phyloP scores from a whole-genome alignment of 176 grass and related monocot species.

The Puya raimondii region DNA sequence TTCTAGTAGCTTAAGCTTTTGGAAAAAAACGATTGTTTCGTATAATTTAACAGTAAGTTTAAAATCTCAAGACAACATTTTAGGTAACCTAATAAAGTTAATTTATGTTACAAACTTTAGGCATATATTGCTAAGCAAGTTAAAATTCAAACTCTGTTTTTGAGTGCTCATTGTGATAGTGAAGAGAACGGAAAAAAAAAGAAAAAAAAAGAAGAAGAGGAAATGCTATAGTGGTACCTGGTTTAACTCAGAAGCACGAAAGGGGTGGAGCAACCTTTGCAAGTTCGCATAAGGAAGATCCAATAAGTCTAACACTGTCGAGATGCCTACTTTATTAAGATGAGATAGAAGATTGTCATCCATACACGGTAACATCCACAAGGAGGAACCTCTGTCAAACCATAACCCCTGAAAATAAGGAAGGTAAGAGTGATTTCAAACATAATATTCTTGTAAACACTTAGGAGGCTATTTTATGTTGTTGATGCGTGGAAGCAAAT shows the following conservation, averaged over 20 bases:
- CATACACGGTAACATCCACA: slow-evolving; percentile 91
- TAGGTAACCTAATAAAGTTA: too few species aligned
- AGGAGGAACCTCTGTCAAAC: slow-evolving; percentile 82
- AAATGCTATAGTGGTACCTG: slow-evolving; percentile 42
- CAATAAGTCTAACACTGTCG: slow-evolving; percentile 37
- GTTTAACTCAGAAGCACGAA: slow-evolving; percentile 48
- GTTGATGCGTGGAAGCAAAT: background rate
- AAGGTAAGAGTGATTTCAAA: slow-evolving; percentile 6
- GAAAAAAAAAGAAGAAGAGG: background rate
- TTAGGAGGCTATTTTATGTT: background rate
- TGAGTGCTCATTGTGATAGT: background rate
- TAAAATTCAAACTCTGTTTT: too few species aligned
- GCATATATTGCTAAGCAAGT: too few species aligned
- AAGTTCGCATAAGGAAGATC: slow-evolving; percentile 59
- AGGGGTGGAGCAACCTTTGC: slow-evolving; percentile 44
- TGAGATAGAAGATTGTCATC: slow-evolving; percentile 56
- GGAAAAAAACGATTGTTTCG: too few species aligned
- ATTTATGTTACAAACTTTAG: too few species aligned
- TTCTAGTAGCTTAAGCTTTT: too few species aligned
- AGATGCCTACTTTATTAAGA: slow-evolving; percentile 56
- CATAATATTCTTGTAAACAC: background rate
- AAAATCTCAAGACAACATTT: too few species aligned
- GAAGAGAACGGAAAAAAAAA: background rate
- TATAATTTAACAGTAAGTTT: too few species aligned
- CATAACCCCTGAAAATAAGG: slow-evolving; percentile 59